Evolutionary conservation across 345 rosid genomes (phyloP), one percentile per base, ranked within the genome.

Genomic region (Cardamine occulta): DNA sequence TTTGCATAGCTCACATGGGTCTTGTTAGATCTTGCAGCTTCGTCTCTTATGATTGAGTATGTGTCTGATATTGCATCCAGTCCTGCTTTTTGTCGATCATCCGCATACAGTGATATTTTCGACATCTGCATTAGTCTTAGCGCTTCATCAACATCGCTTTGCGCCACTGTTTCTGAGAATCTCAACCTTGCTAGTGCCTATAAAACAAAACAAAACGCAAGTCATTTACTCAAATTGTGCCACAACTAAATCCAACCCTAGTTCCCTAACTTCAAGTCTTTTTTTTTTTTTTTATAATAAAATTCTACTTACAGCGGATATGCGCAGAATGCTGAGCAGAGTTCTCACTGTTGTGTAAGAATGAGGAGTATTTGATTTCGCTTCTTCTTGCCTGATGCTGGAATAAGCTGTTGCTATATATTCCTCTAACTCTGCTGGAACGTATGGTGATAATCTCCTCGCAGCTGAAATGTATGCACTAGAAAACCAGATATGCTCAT

Each of bases 121-220:
- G 99, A 95, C 99, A 95, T 95, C 79, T 95, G 99, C 96, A 93
- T 95, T 63, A 93, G 79, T 74, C 99, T 83, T 23, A 95, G 90
- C 48, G 99, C 98, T 73, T 95, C 99, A 67, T 95, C 99, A 77
- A 95, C 98, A 63, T 95, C 99, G 73, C 98, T 95, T 79, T 95
- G 99, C 24, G 96, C 96, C 73, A 95, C 98, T 53, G 87, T 80
- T 75, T 91, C 97, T 18, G 99, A 93, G 82, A 95, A 93, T 52
- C 98, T 86, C 44, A 95, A 89, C 82, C 99, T 87, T 74, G 99
- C 96, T 74, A 95, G 86, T 74, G 99, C 96, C 99, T 95, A 81
- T 29, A n/a, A 0, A 49, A 19, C 21, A 66, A 39, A 56, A 17
- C 10, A 39, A 47, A 66, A 13, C 6, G 1, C 42, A 29, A 0